Base-by-base conservation (phyloP, 495 filamentous ascomycete genomes). In the Saxispiralis lemnorum region DNA sequence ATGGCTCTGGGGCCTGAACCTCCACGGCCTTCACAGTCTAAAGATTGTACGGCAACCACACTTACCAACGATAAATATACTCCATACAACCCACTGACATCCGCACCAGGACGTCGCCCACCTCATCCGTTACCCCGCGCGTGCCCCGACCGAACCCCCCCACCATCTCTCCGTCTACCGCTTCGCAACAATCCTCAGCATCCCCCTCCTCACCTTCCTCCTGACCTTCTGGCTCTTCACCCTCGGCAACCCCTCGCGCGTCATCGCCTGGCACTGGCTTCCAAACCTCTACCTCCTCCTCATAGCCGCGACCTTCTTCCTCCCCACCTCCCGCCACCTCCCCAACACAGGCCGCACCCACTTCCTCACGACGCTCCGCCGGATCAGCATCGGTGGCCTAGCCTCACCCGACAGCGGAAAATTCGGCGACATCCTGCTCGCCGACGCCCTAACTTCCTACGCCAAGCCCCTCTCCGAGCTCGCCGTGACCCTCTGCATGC, bases 361-460 rank as follows among this genome's bases (percentile, higher is more conserved):
- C 3, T 77, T 93, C 35, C 72, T 92, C 35, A 53, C 68, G 7
- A 81, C 72, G 0, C 63, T 93, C 13, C 73, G 72, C 43, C 79
- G 83, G 24, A 72, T 93, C 35, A 70, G 68, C 49, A 65, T 89
- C 35, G 84, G 83, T 24, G 82, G 83, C 1, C 59, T 94, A n/a
- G 83, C 85, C 7, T 74, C 82, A 58, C 59, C 78, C 6, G 72
- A 79, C 39, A 76, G 86, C 63, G 83, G 83, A 31, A 92, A 87
- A 55, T 97, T 97, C 53, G 85, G 82, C 34, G 89, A 97, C 56
- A 78, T 96, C 43, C 64, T 97, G 33, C 69, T 96, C n/a, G 86
- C 89, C 7, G 89, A 97, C 69, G 87, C 80, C 30, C 63, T 97
- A 46, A 97, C 89, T 7, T 88, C 81, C 50, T 97, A 96, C 59